Percentiles rank a stretch among this genome's conserved stretches.
Conservation (phyloP, 1,284 basidiomycete species). For the Microbotryum scabiosae region DNA sequence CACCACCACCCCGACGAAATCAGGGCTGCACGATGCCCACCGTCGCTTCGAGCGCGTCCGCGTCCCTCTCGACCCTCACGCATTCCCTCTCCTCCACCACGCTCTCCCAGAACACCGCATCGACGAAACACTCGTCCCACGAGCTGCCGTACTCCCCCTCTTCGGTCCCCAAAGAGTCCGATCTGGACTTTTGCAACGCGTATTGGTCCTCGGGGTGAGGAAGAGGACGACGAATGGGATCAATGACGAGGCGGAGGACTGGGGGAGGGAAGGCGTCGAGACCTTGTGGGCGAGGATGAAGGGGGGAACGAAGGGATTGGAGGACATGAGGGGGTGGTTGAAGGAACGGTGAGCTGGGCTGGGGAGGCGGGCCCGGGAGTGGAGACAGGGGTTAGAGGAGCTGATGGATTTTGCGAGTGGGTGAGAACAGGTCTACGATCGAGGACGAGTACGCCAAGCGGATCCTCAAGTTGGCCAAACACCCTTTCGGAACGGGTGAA, state of each 20-base stretch:
- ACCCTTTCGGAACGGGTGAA: slow-evolving; percentile 73
- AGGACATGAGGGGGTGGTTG: slow-evolving; percentile 78
- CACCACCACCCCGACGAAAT: no score
- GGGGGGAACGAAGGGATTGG: slow-evolving; percentile 72
- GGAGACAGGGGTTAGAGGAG: background rate
- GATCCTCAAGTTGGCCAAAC: slow-evolving; percentile 70
- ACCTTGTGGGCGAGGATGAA: slow-evolving; percentile 81
- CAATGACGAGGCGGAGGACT: slow-evolving; percentile 48
- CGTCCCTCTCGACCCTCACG: no score
- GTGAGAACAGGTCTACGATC: slow-evolving; percentile 44
- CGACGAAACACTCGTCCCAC: no score
- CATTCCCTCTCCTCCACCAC: no score
- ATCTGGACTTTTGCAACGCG: slow-evolving; percentile 84
- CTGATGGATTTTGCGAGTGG: background rate
- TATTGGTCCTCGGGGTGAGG: slow-evolving; percentile 57
- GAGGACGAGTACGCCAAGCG: slow-evolving; percentile 95
- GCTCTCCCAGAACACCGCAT: no score
- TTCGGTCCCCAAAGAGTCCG: background rate
- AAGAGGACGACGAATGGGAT: slow-evolving; percentile 46
- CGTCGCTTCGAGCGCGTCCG: no score
- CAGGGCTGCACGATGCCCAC: no score
- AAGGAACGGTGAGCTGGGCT: slow-evolving; percentile 63
- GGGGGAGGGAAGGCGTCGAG: slow-evolving; percentile 47
- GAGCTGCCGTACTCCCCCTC: background rate
- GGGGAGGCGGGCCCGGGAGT: background rate